Percentiles rank a stretch among this genome's conserved stretches.
Evolutionary conservation across 768 basidiomycete genomes (phyloP).

Genomic region (Dictyophora rubrovolvata): DNA sequence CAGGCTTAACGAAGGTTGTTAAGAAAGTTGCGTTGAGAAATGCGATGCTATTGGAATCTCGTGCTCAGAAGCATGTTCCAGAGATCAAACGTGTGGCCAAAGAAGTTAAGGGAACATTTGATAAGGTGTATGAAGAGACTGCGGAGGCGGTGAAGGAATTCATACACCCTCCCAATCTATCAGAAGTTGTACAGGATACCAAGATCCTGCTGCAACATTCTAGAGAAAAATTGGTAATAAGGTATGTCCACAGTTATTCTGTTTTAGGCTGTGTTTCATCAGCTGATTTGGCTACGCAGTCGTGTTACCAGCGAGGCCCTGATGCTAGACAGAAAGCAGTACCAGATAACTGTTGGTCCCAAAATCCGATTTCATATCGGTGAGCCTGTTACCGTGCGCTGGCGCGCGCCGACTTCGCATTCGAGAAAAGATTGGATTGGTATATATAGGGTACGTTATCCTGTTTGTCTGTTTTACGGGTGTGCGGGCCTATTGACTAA

Average conservation of each 20-base stretch:
- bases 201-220: slow-evolving; percentile 86
- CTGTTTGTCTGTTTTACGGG: neutral
- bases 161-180: slow-evolving; percentile 73
- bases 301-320: slow-evolving; percentile 78
- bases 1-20: slow-evolving; percentile 97
- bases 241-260: slow-evolving; percentile 52
- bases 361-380: slow-evolving; percentile 75
- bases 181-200: slow-evolving; percentile 88
- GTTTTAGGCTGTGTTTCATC: neutral
- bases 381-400: slow-evolving; percentile 76
- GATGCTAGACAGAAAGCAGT: slow-evolving; percentile 69
- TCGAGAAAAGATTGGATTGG: slow-evolving; percentile 96
- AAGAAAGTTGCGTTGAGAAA: slow-evolving; percentile 85
- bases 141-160: slow-evolving; percentile 91
- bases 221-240: slow-evolving; percentile 82
- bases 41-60: slow-evolving; percentile 61
- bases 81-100: slow-evolving; percentile 75
- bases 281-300: slow-evolving; percentile 25
- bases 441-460: slow-evolving; percentile 70
- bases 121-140: slow-evolving; percentile 92
- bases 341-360: slow-evolving; percentile 54
- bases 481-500: slow-evolving; percentile 1
- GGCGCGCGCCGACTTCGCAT: slow-evolving; percentile 80
- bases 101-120: slow-evolving; percentile 90
- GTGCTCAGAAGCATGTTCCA: slow-evolving; percentile 72